Percentiles rank a stretch among this genome's conserved stretches.
Evolutionary conservation across 1,284 basidiomycete genomes (phyloP).

Genomic region (Trichosporon inkin): DNA sequence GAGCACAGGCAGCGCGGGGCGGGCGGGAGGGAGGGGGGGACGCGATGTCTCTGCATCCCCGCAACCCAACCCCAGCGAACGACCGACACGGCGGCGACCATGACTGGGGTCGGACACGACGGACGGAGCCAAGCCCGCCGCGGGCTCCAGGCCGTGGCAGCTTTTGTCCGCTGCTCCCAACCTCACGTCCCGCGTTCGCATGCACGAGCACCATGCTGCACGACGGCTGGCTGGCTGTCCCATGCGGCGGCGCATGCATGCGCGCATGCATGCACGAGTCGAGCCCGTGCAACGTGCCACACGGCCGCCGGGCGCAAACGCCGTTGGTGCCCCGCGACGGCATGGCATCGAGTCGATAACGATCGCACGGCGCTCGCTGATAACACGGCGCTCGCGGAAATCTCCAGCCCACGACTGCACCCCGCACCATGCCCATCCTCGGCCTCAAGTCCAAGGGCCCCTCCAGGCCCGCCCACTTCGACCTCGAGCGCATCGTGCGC

Average conservation of each 20-base stretch:
- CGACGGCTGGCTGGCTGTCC: neutral
- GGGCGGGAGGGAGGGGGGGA: no score
- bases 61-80: no score
- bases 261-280: neutral
- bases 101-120: no score
- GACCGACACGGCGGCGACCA: no score
- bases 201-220: neutral
- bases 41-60: no score
- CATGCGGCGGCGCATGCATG: no score
- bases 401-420: neutral
- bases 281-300: neutral
- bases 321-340: conserved; percentile 1
- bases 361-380: neutral
- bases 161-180: no score
- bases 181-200: no score
- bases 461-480: conserved; percentile 67
- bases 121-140: no score
- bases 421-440: conserved; percentile 48
- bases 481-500: conserved; percentile 76
- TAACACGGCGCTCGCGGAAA: neutral
- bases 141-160: no score
- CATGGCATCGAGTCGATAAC: neutral
- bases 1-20: no score
- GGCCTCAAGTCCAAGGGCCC: conserved; percentile 51
- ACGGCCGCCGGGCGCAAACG: neutral